Base-by-base conservation (phyloP, 2,329 filamentous ascomycete species). In the Claviceps digitariae region DNA sequence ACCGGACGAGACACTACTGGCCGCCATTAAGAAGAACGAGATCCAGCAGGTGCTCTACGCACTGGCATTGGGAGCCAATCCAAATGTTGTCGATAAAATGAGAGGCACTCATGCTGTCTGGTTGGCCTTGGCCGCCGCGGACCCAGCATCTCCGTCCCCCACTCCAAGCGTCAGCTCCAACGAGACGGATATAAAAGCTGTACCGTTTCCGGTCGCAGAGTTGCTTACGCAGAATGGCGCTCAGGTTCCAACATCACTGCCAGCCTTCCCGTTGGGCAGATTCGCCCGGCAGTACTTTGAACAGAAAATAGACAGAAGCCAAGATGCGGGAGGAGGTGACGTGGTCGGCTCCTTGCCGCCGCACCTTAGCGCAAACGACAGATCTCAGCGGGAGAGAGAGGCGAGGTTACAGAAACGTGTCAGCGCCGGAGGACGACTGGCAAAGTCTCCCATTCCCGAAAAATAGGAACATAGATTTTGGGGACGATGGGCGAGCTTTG, bases 21-120 rank as follows among this genome's bases (percentile, higher is more conserved):
- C 90, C 5, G 90, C 87, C 10, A 90, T 97, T 66, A 98, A 97
- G 75, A 89, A 84, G 69, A 96, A 96, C 67, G 90, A 98, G 64
- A 88, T 98, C 53, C 87, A 93, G 63, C 87, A 90, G 58, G 90
- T 96, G 25, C 79, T 98, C 27, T 94, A 96, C 62, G 91, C 87
- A 3, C 76, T 98, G 48, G 89, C 93, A 1, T 76, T 96, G 34
- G 80, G 80, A 56, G 93, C 88, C 15, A 95, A 90, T 62, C 87
- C 90, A 15, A 98, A 98, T 63, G 79, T 84, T 3, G 74, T 82
- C 5, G 93, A 98, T 66, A 87, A 84, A 58, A 93, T 90, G 41
- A 81, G 93, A 52, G 87, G 86, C 44, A 96, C 91, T 0, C 91
- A 94, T 65, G 83, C 87, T 1, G 80, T 97, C 17, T 97, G 90